A percentile compares a stretch with the other conserved stretches of the same genome.
phyloP scores from a whole-genome alignment of 768 basidiomycete species.

The Mycena alexandri region DNA sequence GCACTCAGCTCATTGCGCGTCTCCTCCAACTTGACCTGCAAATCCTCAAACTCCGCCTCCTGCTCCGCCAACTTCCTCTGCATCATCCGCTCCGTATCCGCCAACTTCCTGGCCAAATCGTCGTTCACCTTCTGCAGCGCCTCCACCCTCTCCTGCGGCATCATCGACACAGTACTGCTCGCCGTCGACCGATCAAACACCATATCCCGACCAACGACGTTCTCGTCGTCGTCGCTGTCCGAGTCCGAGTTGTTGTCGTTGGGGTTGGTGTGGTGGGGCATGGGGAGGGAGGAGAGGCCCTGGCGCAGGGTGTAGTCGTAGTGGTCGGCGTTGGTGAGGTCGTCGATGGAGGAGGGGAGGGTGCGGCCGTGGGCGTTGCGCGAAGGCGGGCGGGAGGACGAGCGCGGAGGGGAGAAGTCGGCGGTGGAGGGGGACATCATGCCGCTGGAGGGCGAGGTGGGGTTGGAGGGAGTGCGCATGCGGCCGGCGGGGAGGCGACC shows the following conservation, averaged over 20 bases:
- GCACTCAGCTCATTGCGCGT: constrained; percentile 79
- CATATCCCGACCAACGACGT: constrained; percentile 54
- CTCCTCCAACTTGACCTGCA: constrained; percentile 84
- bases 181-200: constrained; percentile 59
- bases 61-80: constrained; percentile 79
- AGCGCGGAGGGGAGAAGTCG: constrained; percentile 48
- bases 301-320: constrained; percentile 58
- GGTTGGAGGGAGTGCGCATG: constrained; percentile 79
- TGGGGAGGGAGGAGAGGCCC: constrained; percentile 62
- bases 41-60: constrained; percentile 86
- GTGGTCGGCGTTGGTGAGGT: constrained; percentile 40
- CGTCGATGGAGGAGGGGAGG: constrained; percentile 19
- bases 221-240: constrained; percentile 69
- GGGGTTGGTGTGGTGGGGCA: constrained; percentile 59
- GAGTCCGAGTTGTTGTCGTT: constrained; percentile 58
- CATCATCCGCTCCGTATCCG: constrained; percentile 79
- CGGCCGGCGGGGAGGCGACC: constrained; percentile 59
- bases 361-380: constrained; percentile 50
- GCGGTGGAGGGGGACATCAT: constrained; percentile 23
- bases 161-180: constrained; percentile 73
- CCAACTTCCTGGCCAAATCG: constrained; percentile 80
- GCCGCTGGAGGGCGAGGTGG: constrained; percentile 63
- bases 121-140: constrained; percentile 78
- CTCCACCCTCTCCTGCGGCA: constrained; percentile 79
- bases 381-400: constrained; percentile 72